phyloP scores from a whole-genome alignment of 2,329 filamentous ascomycete genomes.

The Aspergillus aculeatinus region DNA sequence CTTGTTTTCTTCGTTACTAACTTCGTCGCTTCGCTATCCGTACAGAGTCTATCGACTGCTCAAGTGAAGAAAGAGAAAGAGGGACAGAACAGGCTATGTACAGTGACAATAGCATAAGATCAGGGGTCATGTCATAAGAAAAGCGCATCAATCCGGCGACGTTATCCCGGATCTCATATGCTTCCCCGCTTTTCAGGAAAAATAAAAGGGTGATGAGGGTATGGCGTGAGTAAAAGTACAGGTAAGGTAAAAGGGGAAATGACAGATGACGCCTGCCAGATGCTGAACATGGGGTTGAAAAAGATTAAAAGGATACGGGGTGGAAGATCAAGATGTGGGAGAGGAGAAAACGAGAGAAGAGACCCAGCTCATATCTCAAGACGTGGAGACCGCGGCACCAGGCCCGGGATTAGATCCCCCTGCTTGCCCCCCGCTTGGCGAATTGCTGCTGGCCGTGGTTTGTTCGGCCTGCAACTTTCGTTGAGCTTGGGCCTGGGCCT shows the following conservation, averaged over 20 bases:
- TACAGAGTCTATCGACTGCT: conserved; percentile 33
- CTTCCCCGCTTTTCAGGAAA: conserved; percentile 14
- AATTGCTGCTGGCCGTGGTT: conserved; percentile 29
- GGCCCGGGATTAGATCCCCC: conserved; percentile 33
- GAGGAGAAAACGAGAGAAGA: conserved; percentile 17
- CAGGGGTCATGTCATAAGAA: conserved; percentile 25
- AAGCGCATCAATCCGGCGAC: conserved; percentile 19
- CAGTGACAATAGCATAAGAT: conserved; percentile 35
- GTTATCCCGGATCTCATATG: conserved; percentile 21
- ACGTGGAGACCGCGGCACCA: conserved; percentile 27
- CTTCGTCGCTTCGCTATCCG: conserved; percentile 40
- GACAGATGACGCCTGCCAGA: conserved; percentile 35
- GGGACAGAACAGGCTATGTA: conserved; percentile 36
- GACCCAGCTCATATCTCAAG: conserved; percentile 31
- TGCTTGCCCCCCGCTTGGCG: conserved; percentile 24
- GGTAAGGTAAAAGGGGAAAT: conserved; percentile 19
- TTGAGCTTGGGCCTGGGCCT: conserved; percentile 37
- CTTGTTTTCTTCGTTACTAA: conserved; percentile 35
- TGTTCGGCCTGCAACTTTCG: conserved; percentile 40
- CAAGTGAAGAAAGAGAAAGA: conserved; percentile 17
- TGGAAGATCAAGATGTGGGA: conserved; percentile 13
- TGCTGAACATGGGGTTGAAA: conserved; percentile 25
- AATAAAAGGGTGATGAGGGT: conserved; percentile 7
- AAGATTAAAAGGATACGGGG: conserved; percentile 14
- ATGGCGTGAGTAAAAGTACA: conserved; percentile 30